These are phyloP conservation scores for Zostera marina DNA, from an alignment of 116 monocot genomes.

Conservation along the genomic window DNA sequence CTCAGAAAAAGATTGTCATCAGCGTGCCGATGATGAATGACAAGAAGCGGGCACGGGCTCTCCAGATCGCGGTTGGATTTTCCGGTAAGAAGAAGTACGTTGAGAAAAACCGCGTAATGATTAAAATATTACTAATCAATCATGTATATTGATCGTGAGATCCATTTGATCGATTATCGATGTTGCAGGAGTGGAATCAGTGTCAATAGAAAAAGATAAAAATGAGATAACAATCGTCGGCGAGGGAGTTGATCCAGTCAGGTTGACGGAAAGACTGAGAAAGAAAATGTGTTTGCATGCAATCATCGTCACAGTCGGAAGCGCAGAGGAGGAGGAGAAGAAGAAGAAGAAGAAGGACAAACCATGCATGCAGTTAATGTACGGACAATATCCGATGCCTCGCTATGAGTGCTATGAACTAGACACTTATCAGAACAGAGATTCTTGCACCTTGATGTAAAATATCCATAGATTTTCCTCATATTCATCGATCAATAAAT, in stretches of 20 bases:
- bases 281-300: not conserved
- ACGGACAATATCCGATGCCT: too few relatives aligned
- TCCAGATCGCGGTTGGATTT: constrained; percentile 5
- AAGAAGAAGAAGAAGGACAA: not conserved
- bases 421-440: too few relatives aligned
- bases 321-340: not conserved
- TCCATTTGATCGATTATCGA: not conserved
- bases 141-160: too few relatives aligned
- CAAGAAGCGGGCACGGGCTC: constrained; percentile 13
- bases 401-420: too few relatives aligned
- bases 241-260: constrained; percentile 1
- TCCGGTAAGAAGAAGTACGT: constrained; percentile 4
- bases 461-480: too few relatives aligned
- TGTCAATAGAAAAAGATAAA: not conserved
- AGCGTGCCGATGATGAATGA: constrained; percentile 8
- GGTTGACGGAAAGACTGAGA: not conserved
- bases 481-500: too few relatives aligned
- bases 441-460: too few relatives aligned
- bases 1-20: constrained; percentile 20
- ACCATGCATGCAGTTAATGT: not conserved
- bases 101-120: not conserved
- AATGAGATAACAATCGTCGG: constrained; percentile 1
- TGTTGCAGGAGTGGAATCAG: not conserved
- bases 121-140: not conserved
- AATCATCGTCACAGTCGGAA: not conserved